A percentile compares a stretch with the other conserved stretches of the same genome.
Evolutionary conservation across 2,329 filamentous ascomycete genomes (phyloP).

Genomic region (Cytospora schulzeri): DNA sequence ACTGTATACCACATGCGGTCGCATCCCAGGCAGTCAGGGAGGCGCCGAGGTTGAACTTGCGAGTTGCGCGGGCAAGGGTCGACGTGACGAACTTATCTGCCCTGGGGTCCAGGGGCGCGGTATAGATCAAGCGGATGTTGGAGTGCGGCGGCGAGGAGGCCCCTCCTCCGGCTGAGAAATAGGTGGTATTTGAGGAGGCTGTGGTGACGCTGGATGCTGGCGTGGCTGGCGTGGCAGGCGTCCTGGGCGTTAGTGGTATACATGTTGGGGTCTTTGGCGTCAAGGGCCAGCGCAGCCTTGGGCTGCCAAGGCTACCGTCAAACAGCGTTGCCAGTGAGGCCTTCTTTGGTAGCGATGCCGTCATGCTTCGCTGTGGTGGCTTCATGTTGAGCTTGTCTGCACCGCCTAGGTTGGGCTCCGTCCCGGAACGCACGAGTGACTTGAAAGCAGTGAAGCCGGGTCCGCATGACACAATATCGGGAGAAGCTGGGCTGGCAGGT

Average conservation of each 20-base stretch:
- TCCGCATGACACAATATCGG: slow-evolving; percentile 29
- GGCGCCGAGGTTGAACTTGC: slow-evolving; percentile 27
- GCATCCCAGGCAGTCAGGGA: slow-evolving; percentile 30
- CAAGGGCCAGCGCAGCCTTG: slow-evolving; percentile 32
- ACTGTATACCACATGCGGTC: slow-evolving; percentile 48
- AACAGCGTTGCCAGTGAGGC: slow-evolving; percentile 17
- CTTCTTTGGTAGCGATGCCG: slow-evolving; percentile 17
- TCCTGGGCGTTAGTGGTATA: slow-evolving; percentile 24
- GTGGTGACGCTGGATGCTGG: slow-evolving; percentile 43
- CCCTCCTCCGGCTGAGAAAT: slow-evolving; percentile 26
- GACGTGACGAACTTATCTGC: slow-evolving; percentile 51
- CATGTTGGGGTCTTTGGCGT: slow-evolving; percentile 28
- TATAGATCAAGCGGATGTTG: slow-evolving; percentile 54
- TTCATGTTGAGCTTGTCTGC: slow-evolving; percentile 33
- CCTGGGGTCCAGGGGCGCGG: slow-evolving; percentile 47
- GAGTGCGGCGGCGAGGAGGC: slow-evolving; percentile 41
- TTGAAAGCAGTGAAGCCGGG: slow-evolving; percentile 39
- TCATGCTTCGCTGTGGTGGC: slow-evolving; percentile 24
- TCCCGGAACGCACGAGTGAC: slow-evolving; percentile 44
- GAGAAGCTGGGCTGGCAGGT: slow-evolving; percentile 27
- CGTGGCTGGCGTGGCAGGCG: slow-evolving; percentile 42
- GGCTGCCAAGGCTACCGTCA: slow-evolving; percentile 27
- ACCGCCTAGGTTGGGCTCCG: slow-evolving; percentile 36
- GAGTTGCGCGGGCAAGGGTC: slow-evolving; percentile 55
- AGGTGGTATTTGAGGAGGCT: slow-evolving; percentile 32